phyloP scores from a whole-genome alignment of 2,329 filamentous ascomycete genomes.

The Pseudopyrenochaeta lycopersici region DNA sequence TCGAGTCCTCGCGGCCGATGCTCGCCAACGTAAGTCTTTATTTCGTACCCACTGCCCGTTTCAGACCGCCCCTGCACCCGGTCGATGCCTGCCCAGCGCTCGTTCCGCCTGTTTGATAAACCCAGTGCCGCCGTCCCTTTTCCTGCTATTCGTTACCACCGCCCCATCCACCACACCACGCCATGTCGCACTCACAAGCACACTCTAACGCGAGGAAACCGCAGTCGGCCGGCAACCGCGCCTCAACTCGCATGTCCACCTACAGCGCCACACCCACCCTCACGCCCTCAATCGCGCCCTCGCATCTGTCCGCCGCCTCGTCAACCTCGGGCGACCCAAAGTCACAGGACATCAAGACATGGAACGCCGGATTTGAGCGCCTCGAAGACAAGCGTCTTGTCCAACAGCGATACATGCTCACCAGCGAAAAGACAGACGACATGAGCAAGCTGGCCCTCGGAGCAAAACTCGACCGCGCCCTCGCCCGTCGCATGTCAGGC shows the following conservation, averaged over 20 bases:
- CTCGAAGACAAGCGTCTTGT: constrained; percentile 89
- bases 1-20: constrained; percentile 52
- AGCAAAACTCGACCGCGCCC: constrained; percentile 87
- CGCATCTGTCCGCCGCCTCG: constrained; percentile 49
- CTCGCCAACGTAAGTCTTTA: constrained; percentile 50
- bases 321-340: constrained; percentile 55
- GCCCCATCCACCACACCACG: constrained; percentile 10
- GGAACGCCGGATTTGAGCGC: constrained; percentile 81
- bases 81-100: constrained; percentile 23
- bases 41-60: constrained; percentile 37
- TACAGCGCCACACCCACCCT: constrained; percentile 61
- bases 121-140: constrained; percentile 6
- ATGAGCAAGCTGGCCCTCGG: constrained; percentile 87
- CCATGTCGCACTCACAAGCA: constrained; percentile 30
- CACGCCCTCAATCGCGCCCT: constrained; percentile 60
- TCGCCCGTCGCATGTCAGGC: constrained; percentile 83
- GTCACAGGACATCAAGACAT: constrained; percentile 74
- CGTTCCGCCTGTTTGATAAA: constrained; percentile 17
- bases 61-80: constrained; percentile 34
- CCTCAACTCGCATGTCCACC: constrained; percentile 58
- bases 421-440: constrained; percentile 80
- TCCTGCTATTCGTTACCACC: constrained; percentile 5
- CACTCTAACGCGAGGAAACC: constrained; percentile 37
- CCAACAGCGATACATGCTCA: constrained; percentile 82
- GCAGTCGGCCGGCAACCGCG: constrained; percentile 47